Base-by-base conservation (phyloP, 768 basidiomycete genomes). In the Lyophyllum shimeji region DNA sequence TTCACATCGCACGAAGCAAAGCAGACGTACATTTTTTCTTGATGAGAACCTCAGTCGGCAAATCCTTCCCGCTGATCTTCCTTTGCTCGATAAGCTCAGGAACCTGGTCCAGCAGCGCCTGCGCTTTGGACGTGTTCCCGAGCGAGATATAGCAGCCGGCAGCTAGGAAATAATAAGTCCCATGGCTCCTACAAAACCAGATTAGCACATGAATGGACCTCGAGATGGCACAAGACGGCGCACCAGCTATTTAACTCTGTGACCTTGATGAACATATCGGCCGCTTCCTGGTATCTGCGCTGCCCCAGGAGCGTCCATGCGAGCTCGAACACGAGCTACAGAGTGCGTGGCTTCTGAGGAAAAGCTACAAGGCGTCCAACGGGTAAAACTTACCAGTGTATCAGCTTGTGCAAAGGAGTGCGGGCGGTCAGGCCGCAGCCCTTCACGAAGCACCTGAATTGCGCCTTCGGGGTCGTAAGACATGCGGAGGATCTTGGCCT, bases 401-500 rank as follows among this genome's bases (percentile, higher is more conserved):
- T 91, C 89, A 0, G 87, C 90, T 66, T 92, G 88, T 17, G 73
- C 76, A 65, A 91, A 92, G 0, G 76, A 74, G 58, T 82, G 76
- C 9, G 75, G 71, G 13, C 81, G 71, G n/a, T 76, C 79, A 0
- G 81, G 76, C 21, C 74, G 72, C 33, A 93, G 71, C 2, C 86
- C 87, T 12, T 73, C 76, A 62, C 79, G 77, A 17, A 93, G 69
- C 1, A 84, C 81, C 18, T 71, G 65, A 23, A 92, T 90, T 0
- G 91, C 88, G 7, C 77, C 81, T n/a, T 80, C 74, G 0, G 86
- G 73, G 60, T 91, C 79, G 48, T 77, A 68, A 1, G 82, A 78
- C 85, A 92, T 87, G n/a, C 87, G 85, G 52, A 84, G 70, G 17
- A 90, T 83, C 63, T 90, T 90, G 2, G 86, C 89, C 87, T 89